Evolutionary conservation across 345 rosid genomes (phyloP).

Genomic region (Melaleuca alternifolia): DNA sequence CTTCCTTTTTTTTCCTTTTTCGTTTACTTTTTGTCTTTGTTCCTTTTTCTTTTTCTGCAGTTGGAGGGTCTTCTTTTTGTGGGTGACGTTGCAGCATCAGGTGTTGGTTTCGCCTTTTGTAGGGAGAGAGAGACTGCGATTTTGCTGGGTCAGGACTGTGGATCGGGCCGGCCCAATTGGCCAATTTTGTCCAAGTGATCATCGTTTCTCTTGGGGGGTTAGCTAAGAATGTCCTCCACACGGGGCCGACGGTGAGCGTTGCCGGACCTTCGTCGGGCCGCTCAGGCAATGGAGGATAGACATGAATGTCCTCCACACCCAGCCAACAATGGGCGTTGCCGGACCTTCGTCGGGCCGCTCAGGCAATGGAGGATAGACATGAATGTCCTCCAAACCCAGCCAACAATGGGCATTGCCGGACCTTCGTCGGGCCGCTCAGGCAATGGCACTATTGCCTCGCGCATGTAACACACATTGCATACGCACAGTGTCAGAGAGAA

Average conservation of each 20-base stretch:
- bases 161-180: not conserved
- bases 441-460: not conserved
- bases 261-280: not conserved
- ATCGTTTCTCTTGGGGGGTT: not conserved
- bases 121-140: not conserved
- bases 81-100: too few species aligned
- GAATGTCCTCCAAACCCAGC: too few species aligned
- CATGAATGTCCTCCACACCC: not conserved
- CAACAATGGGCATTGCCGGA: too few species aligned
- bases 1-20: not conserved
- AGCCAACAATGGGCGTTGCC: not conserved
- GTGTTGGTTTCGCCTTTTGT: not conserved
- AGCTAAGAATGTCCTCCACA: not conserved
- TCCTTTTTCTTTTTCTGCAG: not conserved
- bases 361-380: too few species aligned
- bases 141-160: not conserved
- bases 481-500: not conserved
- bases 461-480: too few species aligned
- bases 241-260: too few species aligned
- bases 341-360: not conserved
- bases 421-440: not conserved
- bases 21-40: not conserved
- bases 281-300: not conserved
- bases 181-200: not conserved
- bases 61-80: too few species aligned